phyloP scores from a whole-genome alignment of 164 flowering plant species.

The Vitis rotundifolia region DNA sequence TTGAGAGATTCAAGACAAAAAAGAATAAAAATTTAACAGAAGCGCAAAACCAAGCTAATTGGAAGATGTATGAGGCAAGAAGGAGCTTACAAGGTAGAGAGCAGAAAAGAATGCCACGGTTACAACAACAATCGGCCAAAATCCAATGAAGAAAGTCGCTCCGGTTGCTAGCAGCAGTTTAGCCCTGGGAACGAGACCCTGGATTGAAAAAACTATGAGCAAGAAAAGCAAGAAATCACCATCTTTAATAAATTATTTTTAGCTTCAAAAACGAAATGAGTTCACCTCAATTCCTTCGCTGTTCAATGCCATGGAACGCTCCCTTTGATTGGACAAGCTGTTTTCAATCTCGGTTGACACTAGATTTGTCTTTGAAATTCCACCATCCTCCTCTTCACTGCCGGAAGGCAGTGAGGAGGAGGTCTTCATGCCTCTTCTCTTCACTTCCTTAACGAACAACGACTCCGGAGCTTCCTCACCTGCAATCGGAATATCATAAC shows the following conservation, averaged over 20 bases:
- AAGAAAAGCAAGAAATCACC: background rate
- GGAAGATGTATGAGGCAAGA: too few species aligned
- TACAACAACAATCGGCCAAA: background rate
- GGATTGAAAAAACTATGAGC: background rate
- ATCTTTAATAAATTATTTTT: too few species aligned
- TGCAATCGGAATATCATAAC: background rate
- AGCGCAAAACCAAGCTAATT: background rate
- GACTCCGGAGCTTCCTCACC: background rate
- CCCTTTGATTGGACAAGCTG: conserved; percentile 3
- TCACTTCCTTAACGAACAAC: background rate
- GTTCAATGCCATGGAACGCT: conserved; percentile 4
- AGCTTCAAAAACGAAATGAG: too few species aligned
- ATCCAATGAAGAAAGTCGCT: background rate
- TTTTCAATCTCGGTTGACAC: conserved; percentile 1
- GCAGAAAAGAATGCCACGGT: conserved; percentile 1
- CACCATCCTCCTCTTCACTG: background rate
- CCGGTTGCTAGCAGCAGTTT: conserved; percentile 2
- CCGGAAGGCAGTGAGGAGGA: background rate
- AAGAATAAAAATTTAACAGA: too few species aligned
- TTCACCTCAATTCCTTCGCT: conserved; percentile 7
- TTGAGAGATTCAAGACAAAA: too few species aligned
- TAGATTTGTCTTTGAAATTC: background rate
- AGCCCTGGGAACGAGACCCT: conserved; percentile 3
- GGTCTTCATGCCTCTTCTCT: background rate
- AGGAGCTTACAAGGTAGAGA: conserved; percentile 2